These are phyloP conservation scores for Nidularia pulvinata DNA, from an alignment of 768 basidiomycete genomes.

Conservation along the genomic window DNA sequence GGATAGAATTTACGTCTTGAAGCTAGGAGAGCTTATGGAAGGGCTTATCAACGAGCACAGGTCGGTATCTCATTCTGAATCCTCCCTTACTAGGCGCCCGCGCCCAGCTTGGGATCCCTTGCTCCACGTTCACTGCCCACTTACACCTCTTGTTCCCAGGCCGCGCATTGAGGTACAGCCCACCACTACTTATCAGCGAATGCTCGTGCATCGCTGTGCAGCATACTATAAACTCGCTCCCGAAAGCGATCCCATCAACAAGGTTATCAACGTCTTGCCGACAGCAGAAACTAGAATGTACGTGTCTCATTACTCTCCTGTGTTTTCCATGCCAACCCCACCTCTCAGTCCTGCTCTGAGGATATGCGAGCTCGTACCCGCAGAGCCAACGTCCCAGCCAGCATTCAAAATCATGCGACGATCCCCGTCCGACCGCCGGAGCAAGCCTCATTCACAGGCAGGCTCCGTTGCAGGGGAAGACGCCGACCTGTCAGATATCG, in stretches of 20 bases:
- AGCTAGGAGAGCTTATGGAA: constrained; percentile 89
- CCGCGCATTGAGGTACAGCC: constrained; percentile 66
- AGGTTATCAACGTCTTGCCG: constrained; percentile 56
- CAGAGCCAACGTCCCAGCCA: constrained; percentile 68
- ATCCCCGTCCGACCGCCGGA: constrained; percentile 48
- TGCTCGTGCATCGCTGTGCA: constrained; percentile 86
- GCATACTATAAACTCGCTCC: constrained; percentile 77
- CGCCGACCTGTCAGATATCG: constrained; percentile 73
- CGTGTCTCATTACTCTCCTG: constrained; percentile 24
- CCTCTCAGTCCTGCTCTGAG: constrained; percentile 62
- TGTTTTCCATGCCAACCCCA: constrained; percentile 9
- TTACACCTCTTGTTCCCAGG: constrained; percentile 35
- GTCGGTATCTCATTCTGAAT: constrained; percentile 37
- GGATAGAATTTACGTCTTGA: constrained; percentile 85
- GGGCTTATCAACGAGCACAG: constrained; percentile 71
- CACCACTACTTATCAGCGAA: constrained; percentile 78
- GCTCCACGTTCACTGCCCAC: background rate
- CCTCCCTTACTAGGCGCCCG: background rate
- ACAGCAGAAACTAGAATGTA: constrained; percentile 77
- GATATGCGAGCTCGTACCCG: constrained; percentile 77
- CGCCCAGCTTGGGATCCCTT: background rate
- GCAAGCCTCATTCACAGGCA: constrained; percentile 66
- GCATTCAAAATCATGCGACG: constrained; percentile 90
- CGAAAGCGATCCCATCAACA: constrained; percentile 65
- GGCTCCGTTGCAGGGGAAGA: constrained; percentile 78